Conservation (phyloP, 192 early-diverging fungal species). For the Rhizoclosmatium sp. region DNA sequence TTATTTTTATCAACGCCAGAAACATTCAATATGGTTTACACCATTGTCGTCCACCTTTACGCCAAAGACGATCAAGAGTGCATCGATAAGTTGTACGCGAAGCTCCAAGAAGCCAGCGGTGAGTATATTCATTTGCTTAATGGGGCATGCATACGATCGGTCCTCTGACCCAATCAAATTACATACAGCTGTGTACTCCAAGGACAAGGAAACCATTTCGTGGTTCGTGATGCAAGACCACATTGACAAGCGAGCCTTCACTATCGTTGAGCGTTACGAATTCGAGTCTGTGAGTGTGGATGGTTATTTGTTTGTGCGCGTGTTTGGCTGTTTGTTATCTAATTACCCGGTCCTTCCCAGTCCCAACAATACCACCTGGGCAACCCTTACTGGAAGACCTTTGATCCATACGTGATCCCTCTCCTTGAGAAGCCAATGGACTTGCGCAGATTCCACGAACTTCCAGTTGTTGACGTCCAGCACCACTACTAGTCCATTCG, state of each 20-base stretch:
- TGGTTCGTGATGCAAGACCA: slow-evolving; percentile 39
- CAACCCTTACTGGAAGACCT: slow-evolving; percentile 26
- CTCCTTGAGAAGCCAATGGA: slow-evolving; percentile 31
- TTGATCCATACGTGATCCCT: slow-evolving; percentile 18
- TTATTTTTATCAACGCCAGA: no score
- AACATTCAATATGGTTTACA: slow-evolving; percentile 27
- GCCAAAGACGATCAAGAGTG: slow-evolving; percentile 33
- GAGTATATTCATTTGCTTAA: slow-evolving; percentile 3
- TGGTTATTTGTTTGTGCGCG: background rate
- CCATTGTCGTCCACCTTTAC: slow-evolving; percentile 38
- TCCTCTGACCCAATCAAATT: no score
- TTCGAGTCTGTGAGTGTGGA: slow-evolving; percentile 7
- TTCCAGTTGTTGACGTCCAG: background rate
- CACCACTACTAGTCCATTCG: no score
- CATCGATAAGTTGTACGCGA: slow-evolving; percentile 21
- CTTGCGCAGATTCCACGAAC: slow-evolving; percentile 23
- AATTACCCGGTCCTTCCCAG: background rate
- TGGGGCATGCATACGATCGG: slow-evolving; percentile 25
- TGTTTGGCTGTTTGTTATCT: background rate
- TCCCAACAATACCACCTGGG: slow-evolving; percentile 7
- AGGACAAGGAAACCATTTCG: slow-evolving; percentile 25
- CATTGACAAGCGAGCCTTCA: slow-evolving; percentile 32
- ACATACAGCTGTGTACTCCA: slow-evolving; percentile 11
- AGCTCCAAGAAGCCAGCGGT: slow-evolving; percentile 34
- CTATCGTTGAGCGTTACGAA: slow-evolving; percentile 38